Evolutionary conservation across 306 rosid genomes (phyloP).

Genomic region (Alnus glutinosa): DNA sequence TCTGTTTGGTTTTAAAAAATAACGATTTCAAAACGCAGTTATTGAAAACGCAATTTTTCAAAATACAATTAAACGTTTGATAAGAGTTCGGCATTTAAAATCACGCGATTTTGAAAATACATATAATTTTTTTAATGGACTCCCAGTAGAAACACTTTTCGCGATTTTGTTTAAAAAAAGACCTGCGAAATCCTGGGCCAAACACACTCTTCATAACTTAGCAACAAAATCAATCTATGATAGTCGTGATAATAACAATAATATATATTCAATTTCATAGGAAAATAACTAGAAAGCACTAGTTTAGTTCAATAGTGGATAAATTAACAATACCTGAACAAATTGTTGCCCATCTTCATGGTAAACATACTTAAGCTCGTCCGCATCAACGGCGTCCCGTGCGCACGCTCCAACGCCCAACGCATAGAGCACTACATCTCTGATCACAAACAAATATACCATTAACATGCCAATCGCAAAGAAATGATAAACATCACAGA

Average conservation of each 20-base stretch:
- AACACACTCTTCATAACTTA: background rate
- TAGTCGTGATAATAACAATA: background rate
- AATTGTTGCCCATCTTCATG: constrained; percentile 66
- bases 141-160: too few relatives aligned
- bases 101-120: too few relatives aligned
- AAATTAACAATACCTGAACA: constrained; percentile 55
- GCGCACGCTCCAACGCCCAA: constrained; percentile 85
- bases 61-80: too few relatives aligned
- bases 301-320: constrained; percentile 1
- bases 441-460: constrained; percentile 27
- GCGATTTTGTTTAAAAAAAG: too few relatives aligned
- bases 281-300: constrained; percentile 7
- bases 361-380: constrained; percentile 86
- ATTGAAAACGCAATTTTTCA: too few relatives aligned
- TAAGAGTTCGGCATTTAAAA: too few relatives aligned
- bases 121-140: too few relatives aligned
- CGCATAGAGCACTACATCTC: constrained; percentile 88
- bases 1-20: too few relatives aligned
- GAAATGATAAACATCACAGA: background rate
- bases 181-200: too few relatives aligned
- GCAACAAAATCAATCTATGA: background rate
- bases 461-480: background rate
- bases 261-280: background rate
- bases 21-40: too few relatives aligned
- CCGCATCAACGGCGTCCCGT: constrained; percentile 67